Evolutionary conservation across 352 stramenopile genomes (phyloP), one percentile per base, ranked within the genome.

Genomic region (Ochromonadaceae sp.): DNA sequence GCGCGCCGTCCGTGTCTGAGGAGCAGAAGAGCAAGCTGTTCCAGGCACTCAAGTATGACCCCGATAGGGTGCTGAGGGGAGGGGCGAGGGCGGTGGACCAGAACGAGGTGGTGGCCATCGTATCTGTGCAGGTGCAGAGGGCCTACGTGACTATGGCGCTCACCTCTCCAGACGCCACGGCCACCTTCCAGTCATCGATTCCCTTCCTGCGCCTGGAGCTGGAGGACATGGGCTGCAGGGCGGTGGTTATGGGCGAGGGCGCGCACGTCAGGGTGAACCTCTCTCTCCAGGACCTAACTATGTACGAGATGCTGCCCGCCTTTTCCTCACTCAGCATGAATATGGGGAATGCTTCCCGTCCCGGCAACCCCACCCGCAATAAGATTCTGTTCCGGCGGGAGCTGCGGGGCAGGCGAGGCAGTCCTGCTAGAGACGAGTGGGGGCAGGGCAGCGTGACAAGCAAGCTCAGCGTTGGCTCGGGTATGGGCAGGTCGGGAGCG

Each of bases 1-100:
- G 9, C 35, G 17, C 9, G n/a, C 15, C 9, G 2, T 53, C 52
- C 32, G n/a, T n/a, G n/a, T n/a, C n/a, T n/a, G 31, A 53, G 25
- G 52, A 49, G 30, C 35, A 60, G 10, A 2, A 25, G 26, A 2
- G 31, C 9, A 60, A 57, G 31, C 35, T 60, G 12, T 48, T 46
- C 4, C n/a, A 60, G 34, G 52, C 52, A 4, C 9, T 60, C 4
- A 7, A 44, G 17, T 60, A 46, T 60, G 52, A 60, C 36, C 52
- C 14, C n/a, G 52, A 60, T 36, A n/a, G 22, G 20, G 14, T 60
- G 12, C 47, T 46, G 20, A n/a, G 36, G 30, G 52, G 5, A 25
- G 52, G 52, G n/a, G 31, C 31, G 32, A 5, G 2, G 17, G 9
- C 43, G 17, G 31, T 60, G 15, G 52, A 60, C 35, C 17, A 22